phyloP scores from a whole-genome alignment of 768 basidiomycete genomes.

The Serendipita indica region DNA sequence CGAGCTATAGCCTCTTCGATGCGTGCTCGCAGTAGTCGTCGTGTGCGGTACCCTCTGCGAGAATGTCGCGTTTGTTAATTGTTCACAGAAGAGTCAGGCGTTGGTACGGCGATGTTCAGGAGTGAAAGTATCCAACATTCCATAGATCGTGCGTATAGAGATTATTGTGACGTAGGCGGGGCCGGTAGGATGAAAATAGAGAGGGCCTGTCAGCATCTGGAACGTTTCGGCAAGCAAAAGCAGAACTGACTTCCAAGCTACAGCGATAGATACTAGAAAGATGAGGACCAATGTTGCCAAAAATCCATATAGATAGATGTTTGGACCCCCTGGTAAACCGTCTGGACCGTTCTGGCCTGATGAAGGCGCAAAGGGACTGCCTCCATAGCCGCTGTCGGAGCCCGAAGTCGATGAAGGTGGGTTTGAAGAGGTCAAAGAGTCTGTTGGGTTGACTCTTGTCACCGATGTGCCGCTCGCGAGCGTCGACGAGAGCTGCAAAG shows the following conservation, averaged over 20 bases:
- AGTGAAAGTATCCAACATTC: neutral
- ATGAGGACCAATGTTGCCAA: neutral
- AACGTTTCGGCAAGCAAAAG: neutral
- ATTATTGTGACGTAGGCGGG: neutral
- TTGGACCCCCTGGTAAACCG: too few relatives aligned
- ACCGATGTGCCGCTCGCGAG: too few relatives aligned
- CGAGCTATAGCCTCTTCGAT: constrained; percentile 6
- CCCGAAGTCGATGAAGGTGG: too few relatives aligned
- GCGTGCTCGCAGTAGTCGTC: neutral
- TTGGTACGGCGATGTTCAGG: neutral
- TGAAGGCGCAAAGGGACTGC: too few relatives aligned
- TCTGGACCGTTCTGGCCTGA: too few relatives aligned
- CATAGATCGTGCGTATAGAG: too few relatives aligned
- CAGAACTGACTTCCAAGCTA: neutral
- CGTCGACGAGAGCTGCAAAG: too few relatives aligned
- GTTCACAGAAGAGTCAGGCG: neutral
- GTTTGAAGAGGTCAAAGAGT: too few relatives aligned
- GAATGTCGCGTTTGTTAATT: neutral
- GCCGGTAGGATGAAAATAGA: neutral
- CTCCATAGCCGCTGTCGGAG: too few relatives aligned
- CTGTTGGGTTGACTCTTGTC: too few relatives aligned
- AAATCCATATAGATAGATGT: constrained; percentile 3
- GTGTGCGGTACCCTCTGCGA: constrained; percentile 1
- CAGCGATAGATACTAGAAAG: neutral
- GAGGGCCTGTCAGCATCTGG: neutral